Evolutionary conservation across 2,329 filamentous ascomycete genomes (phyloP).

Genomic region (Alternaria gansuensis): DNA sequence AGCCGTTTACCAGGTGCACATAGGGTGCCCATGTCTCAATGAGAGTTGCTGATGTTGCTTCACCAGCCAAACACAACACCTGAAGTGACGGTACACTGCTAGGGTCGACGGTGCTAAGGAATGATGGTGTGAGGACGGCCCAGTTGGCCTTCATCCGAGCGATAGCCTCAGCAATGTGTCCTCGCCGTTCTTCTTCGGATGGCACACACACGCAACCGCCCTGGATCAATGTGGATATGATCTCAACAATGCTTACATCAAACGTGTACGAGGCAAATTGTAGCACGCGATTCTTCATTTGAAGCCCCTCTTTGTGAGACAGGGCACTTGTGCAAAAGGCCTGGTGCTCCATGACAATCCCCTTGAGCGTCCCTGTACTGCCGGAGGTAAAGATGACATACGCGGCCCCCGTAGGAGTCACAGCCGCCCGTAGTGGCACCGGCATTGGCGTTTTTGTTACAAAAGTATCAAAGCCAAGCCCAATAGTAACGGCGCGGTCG

Average conservation of each 20-base stretch:
- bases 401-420: neutral
- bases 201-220: constrained; percentile 63
- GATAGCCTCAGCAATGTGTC: constrained; percentile 57
- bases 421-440: neutral
- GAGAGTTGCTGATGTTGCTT: constrained; percentile 28
- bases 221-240: constrained; percentile 58
- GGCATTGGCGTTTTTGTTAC: neutral
- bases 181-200: constrained; percentile 61
- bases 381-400: constrained; percentile 74
- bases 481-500: too few relatives aligned
- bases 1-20: neutral
- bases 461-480: constrained; percentile 19
- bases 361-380: constrained; percentile 78
- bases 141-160: constrained; percentile 21
- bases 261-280: constrained; percentile 58
- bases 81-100: constrained; percentile 53
- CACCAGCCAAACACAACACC: constrained; percentile 54
- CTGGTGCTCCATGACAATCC: constrained; percentile 58
- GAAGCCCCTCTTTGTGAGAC: neutral
- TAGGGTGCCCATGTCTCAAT: neutral
- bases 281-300: constrained; percentile 55
- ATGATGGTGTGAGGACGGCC: constrained; percentile 63
- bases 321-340: neutral
- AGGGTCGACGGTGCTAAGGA: constrained; percentile 59
- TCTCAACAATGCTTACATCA: constrained; percentile 61